Evolutionary conservation across 2,329 filamentous ascomycete species (phyloP).

Genomic region (Thermothelomyces thermophilus): DNA sequence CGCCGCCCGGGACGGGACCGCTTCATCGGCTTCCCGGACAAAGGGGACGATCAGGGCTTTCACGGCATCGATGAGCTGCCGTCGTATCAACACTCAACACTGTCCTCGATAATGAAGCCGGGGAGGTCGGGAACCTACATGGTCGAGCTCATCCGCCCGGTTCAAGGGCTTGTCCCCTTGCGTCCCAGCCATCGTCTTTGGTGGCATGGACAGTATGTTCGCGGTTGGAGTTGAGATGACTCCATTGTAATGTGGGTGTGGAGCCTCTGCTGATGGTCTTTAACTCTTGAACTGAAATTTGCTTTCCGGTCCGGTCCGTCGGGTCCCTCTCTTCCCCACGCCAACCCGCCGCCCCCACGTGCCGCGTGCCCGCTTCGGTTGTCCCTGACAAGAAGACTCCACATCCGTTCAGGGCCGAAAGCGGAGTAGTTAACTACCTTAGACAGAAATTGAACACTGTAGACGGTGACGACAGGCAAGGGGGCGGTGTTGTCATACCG

Average conservation of each 20-base stretch:
- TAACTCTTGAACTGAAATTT: too few species aligned
- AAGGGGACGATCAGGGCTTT: slow-evolving; percentile 64
- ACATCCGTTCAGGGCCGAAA: slow-evolving; percentile 4
- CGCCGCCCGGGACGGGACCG: slow-evolving; percentile 44
- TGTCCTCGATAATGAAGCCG: not conserved
- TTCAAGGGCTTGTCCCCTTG: slow-evolving; percentile 16
- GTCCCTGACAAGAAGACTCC: not conserved
- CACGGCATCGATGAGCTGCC: slow-evolving; percentile 61
- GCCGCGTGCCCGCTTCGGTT: slow-evolving; percentile 10
- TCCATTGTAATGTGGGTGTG: not conserved
- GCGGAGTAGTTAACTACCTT: not conserved
- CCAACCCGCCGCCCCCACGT: too few species aligned
- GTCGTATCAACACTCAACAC: not conserved
- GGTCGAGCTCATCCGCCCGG: slow-evolving; percentile 29
- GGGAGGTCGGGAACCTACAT: slow-evolving; percentile 23
- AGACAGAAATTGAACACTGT: too few species aligned
- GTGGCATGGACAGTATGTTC: not conserved
- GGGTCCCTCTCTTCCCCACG: slow-evolving; percentile 1
- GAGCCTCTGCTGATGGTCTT: slow-evolving; percentile 1
- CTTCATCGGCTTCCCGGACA: slow-evolving; percentile 62
- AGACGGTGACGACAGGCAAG: too few species aligned
- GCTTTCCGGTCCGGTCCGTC: slow-evolving; percentile 5
- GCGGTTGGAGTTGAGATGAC: not conserved
- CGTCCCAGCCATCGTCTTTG: slow-evolving; percentile 21
- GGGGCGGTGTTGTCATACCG: too few species aligned